These are phyloP conservation scores for Pythium scleroteichum DNA, from an alignment of 352 stramenopile species.

Conservation along the genomic window DNA sequence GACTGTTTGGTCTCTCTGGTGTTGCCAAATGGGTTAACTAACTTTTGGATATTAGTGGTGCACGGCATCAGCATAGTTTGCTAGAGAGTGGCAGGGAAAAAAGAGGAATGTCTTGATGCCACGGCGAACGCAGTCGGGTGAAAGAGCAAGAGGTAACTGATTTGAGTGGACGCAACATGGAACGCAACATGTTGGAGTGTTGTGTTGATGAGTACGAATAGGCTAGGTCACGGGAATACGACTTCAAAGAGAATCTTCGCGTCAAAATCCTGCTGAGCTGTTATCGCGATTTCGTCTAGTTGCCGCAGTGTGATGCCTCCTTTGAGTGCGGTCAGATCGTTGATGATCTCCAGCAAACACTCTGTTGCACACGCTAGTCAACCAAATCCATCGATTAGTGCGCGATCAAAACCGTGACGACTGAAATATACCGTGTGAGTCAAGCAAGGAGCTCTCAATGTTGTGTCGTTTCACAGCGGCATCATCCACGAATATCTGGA, in stretches of 20 bases:
- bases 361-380: constrained; percentile 10
- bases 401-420: too few species aligned
- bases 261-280: constrained; percentile 2
- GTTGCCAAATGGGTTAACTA: neutral
- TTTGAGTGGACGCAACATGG: constrained; percentile 10
- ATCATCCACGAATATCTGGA: constrained; percentile 20
- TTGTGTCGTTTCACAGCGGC: neutral
- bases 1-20: neutral
- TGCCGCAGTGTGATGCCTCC: constrained; percentile 6
- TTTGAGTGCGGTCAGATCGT: constrained; percentile 9
- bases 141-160: constrained; percentile 2
- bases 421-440: constrained; percentile 9
- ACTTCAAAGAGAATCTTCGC: neutral
- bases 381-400: too few species aligned
- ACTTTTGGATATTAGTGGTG: constrained; percentile 14
- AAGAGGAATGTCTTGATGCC: constrained; percentile 4
- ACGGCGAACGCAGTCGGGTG: constrained; percentile 18
- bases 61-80: constrained; percentile 17
- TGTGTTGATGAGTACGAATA: neutral
- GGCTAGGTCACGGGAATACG: constrained; percentile 1
- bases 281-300: constrained; percentile 9
- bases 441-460: neutral
- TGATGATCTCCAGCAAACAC: constrained; percentile 18
- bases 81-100: constrained; percentile 11
- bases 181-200: constrained; percentile 13